Conservation (phyloP, 2,329 filamentous ascomycete genomes). For the Fusarium fujikuroi region DNA sequence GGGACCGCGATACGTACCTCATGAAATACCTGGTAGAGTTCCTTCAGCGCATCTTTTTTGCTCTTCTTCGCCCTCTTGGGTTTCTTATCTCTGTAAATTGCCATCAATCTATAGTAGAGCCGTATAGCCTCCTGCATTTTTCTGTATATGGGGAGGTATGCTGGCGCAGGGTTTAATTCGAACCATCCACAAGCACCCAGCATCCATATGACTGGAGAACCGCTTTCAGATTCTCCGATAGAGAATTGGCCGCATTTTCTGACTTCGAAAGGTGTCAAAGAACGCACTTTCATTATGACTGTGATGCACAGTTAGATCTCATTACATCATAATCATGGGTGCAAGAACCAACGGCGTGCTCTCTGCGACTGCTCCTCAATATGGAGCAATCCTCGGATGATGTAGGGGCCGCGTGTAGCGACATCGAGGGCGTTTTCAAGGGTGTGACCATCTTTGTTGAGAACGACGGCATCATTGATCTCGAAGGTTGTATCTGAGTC, state of each 20-base stretch:
- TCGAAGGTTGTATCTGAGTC: constrained; percentile 70
- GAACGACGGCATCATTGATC: constrained; percentile 69
- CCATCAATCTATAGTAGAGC: constrained; percentile 71
- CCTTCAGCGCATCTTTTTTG: constrained; percentile 46
- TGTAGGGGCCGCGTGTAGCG: constrained; percentile 68
- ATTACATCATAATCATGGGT: neutral
- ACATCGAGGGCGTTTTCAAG: constrained; percentile 71
- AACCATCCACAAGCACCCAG: constrained; percentile 71
- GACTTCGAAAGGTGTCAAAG: constrained; percentile 62
- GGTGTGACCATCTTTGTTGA: constrained; percentile 62
- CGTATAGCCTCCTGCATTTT: constrained; percentile 71
- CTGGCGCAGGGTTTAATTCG: constrained; percentile 68
- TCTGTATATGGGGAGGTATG: constrained; percentile 66
- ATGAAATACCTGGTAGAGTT: constrained; percentile 48
- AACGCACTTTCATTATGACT: constrained; percentile 49
- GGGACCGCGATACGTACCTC: constrained; percentile 36
- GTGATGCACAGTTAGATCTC: constrained; percentile 23
- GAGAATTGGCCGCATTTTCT: constrained; percentile 61
- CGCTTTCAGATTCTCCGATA: constrained; percentile 62
- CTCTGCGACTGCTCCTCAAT: constrained; percentile 57
- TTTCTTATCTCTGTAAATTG: constrained; percentile 59
- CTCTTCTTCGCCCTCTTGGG: constrained; percentile 46
- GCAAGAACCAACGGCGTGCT: constrained; percentile 49
- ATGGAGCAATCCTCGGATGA: constrained; percentile 68
- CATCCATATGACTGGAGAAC: constrained; percentile 72